phyloP scores from a whole-genome alignment of 2,329 filamentous ascomycete species.

The Colletotrichum nymphaeae region DNA sequence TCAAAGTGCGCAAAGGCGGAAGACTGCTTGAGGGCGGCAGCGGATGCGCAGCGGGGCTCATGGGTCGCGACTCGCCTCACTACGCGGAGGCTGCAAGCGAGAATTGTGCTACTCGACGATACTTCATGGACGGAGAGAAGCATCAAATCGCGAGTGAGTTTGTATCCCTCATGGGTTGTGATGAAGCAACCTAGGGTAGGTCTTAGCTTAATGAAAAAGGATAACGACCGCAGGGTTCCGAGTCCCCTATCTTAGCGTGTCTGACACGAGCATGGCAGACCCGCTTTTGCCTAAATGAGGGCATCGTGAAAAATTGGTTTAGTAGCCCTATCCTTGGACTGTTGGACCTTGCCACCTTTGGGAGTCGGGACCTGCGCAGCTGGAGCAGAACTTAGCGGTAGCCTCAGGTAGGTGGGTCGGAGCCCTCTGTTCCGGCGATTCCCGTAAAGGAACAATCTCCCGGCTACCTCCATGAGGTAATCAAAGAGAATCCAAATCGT shows the following conservation, averaged over 20 bases:
- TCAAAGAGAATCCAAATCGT: no score
- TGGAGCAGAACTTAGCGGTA: no score
- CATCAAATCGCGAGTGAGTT: no score
- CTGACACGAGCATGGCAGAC: neutral
- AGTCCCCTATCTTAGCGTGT: constrained; percentile 6
- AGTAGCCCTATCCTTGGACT: constrained; percentile 23
- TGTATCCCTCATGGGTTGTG: neutral
- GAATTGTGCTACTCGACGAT: neutral
- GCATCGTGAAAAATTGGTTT: constrained; percentile 31
- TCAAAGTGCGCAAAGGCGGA: constrained; percentile 48
- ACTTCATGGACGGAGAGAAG: neutral
- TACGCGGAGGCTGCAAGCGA: neutral
- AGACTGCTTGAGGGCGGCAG: constrained; percentile 56
- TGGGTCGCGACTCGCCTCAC: constrained; percentile 8
- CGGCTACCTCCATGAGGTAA: no score
- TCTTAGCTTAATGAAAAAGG: no score
- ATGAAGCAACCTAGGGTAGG: neutral
- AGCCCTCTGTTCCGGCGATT: no score
- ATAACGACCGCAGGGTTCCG: neutral
- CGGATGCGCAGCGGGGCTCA: constrained; percentile 33
- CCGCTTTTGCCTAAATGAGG: constrained; percentile 31
- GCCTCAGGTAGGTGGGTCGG: no score
- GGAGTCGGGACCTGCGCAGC: no score
- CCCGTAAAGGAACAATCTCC: no score
- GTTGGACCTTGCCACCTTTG: no score